Evolutionary conservation across 2,329 filamentous ascomycete genomes (phyloP).

Genomic region (Myotisia sp.): DNA sequence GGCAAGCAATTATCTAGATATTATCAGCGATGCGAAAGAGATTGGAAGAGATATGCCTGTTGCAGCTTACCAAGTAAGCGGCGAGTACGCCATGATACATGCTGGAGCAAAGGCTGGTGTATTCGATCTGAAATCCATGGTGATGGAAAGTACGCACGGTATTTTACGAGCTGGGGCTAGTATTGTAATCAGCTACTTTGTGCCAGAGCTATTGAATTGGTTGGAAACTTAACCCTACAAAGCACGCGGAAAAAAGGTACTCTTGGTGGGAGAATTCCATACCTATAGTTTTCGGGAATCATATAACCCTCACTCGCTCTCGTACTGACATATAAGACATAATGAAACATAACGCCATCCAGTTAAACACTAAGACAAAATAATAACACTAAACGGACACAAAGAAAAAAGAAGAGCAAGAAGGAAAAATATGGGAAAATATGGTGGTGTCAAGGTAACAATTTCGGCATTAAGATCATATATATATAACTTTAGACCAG

Average conservation of each 20-base stretch:
- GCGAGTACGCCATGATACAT: slow-evolving; percentile 96
- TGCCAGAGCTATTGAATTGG: slow-evolving; percentile 60
- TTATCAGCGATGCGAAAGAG: slow-evolving; percentile 94
- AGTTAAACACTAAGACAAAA: no score
- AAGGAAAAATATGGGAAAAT: no score
- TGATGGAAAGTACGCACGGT: slow-evolving; percentile 83
- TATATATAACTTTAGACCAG: no score
- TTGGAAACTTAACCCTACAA: slow-evolving; percentile 19
- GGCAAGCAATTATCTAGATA: slow-evolving; percentile 87
- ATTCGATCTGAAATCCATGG: slow-evolving; percentile 89
- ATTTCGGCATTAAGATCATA: no score
- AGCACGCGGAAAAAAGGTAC: background rate
- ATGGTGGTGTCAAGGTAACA: no score
- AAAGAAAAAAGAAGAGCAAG: no score
- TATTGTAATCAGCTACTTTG: slow-evolving; percentile 90
- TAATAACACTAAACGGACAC: no score
- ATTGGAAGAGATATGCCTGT: slow-evolving; percentile 82
- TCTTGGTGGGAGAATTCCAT: no score
- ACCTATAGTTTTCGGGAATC: no score
- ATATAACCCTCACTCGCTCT: no score
- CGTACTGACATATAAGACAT: no score
- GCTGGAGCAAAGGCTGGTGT: slow-evolving; percentile 91
- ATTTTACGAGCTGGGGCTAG: slow-evolving; percentile 86
- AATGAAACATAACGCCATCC: no score
- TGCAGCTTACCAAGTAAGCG: slow-evolving; percentile 91